Evolutionary conservation across 768 basidiomycete genomes (phyloP), one percentile per base, ranked within the genome.

Genomic region (Xerocomus brunneocitrinus): DNA sequence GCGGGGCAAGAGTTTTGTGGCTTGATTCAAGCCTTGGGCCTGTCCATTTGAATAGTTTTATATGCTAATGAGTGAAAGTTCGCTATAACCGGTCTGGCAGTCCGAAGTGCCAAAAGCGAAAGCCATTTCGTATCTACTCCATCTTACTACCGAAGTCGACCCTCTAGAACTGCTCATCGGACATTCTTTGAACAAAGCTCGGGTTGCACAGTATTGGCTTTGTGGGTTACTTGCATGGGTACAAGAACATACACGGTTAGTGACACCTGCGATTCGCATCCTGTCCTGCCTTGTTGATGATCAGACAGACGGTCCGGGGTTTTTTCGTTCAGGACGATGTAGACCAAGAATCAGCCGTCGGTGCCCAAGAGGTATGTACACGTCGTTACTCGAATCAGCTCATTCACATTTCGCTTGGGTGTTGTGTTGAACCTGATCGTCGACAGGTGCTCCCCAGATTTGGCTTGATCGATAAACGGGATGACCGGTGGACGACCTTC

Each of bases 401-500:
- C 28, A n/a, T 28, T 44, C n/a, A 8, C 13, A 19, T 19, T 19
- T 19, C 19, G 19, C 24, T 25, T 35, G 24, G n/a, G 36, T 19
- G 13, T 12, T 8, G 8, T 22, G 8, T 9, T 44, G 19, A 43
- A 38, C 28, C 19, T 8, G 25, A 7, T 30, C 27, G 3, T 22
- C 19, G 1, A 19, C 19, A 64, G 63, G 28, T 65, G 16, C 55
- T 65, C 12, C 58, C 63, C 3, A 53, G 60, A 32, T 62, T 63
- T 14, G 62, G 62, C 39, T 35, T 63, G 27, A 49, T 81, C 12
- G 83, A 87, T 50, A 60, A 70, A 8, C 72, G 76, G 0, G 46
- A 70, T 0, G 67, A 78, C 19, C 67, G 81, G 28, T 88, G 87
- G 85, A 49, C 56, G 5, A 56, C 39, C 7, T 74, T 87, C 53